Conservation (phyloP, 176 grass and related monocot genomes). For the Oryza punctata region DNA sequence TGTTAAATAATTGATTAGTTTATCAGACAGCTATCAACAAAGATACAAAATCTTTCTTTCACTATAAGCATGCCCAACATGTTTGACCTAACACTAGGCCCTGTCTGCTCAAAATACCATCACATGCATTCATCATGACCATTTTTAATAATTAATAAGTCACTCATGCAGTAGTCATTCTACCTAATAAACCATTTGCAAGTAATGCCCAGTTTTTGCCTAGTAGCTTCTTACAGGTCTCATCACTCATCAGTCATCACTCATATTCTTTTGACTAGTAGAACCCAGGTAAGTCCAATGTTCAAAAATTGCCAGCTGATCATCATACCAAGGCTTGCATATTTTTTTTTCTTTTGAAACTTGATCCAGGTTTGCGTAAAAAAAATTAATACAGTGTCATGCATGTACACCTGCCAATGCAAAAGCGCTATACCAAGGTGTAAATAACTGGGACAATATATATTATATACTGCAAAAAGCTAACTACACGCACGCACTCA, state of each 20-base stretch:
- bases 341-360: too few species aligned
- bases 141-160: conserved; percentile 2
- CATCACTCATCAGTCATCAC: too few species aligned
- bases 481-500: neutral
- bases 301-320: neutral
- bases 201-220: neutral
- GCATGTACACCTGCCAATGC: too few species aligned
- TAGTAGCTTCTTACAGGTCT: neutral
- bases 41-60: neutral
- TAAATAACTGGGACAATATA: neutral
- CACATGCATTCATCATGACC: neutral
- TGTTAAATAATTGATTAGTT: neutral
- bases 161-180: neutral
- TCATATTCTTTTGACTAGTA: conserved; percentile 19
- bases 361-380: too few species aligned
- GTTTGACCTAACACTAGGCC: conserved; percentile 13
- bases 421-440: neutral
- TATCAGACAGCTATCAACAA: neutral
- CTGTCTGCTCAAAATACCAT: conserved; percentile 24
- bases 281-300: neutral
- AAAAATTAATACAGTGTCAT: too few species aligned
- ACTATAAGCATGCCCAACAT: conserved; percentile 33
- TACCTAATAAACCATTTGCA: neutral
- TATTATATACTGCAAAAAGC: neutral
- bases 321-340: too few species aligned